phyloP scores from a whole-genome alignment of 164 flowering plant species.

The Liriodendron chinense region DNA sequence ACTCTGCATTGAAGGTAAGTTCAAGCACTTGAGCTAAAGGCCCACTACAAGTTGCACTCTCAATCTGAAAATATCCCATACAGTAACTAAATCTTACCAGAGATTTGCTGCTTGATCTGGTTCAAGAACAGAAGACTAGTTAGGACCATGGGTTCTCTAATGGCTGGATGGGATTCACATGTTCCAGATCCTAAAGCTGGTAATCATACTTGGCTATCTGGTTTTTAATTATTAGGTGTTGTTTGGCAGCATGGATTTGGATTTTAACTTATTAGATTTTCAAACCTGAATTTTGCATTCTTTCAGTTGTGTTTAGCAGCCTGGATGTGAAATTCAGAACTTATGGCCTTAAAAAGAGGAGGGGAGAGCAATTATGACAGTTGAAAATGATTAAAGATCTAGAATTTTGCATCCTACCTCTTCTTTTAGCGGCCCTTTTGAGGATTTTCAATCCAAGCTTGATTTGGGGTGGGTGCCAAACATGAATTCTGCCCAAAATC shows the following conservation, averaged over 20 bases:
- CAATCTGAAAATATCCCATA: not conserved
- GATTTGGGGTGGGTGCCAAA: no score
- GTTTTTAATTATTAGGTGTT: not conserved
- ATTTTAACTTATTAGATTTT: no score
- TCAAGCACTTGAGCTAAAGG: not conserved
- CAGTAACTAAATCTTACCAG: not conserved
- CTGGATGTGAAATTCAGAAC: no score
- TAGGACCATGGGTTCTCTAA: constrained; percentile 63
- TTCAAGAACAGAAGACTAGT: not conserved
- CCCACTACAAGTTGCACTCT: not conserved
- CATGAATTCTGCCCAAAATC: no score
- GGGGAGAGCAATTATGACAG: no score
- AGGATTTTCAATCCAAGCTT: no score
- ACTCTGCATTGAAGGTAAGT: not conserved
- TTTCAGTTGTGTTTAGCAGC: no score
- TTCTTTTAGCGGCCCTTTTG: not conserved
- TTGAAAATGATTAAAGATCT: no score
- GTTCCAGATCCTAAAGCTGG: constrained; percentile 50
- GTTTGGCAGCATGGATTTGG: no score
- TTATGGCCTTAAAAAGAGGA: no score
- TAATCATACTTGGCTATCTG: constrained; percentile 12
- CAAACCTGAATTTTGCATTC: no score
- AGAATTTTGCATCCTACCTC: not conserved
- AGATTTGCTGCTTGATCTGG: not conserved
- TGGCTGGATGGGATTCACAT: constrained; percentile 78